A percentile compares a stretch with the other conserved stretches of the same genome.
Conservation (phyloP, 352 stramenopile genomes). For the Phytophthora sp. region DNA sequence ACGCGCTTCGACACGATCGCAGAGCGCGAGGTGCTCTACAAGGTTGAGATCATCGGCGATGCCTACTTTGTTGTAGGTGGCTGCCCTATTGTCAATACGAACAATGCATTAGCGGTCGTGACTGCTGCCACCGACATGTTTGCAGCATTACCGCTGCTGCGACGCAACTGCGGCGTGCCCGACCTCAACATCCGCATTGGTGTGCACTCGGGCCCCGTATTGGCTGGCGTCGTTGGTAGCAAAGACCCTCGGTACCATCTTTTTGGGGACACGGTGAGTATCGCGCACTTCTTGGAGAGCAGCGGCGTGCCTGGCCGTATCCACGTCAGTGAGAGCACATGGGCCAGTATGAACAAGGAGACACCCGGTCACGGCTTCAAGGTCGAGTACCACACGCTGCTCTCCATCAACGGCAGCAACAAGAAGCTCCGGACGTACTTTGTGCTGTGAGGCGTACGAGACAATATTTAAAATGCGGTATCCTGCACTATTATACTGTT, state of each 20-base stretch:
- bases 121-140: conserved; percentile 84
- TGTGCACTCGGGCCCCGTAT: conserved; percentile 79
- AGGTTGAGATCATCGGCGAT: conserved; percentile 91
- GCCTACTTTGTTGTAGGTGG: conserved; percentile 86
- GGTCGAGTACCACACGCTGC: conserved; percentile 85
- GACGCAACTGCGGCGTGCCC: conserved; percentile 73
- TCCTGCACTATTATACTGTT: conserved; percentile 14
- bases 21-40: conserved; percentile 88
- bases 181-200: conserved; percentile 90
- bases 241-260: conserved; percentile 87
- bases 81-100: conserved; percentile 64
- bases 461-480: conserved; percentile 24
- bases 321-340: conserved; percentile 86
- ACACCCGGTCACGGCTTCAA: conserved; percentile 81
- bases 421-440: conserved; percentile 87
- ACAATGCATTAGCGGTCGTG: conserved; percentile 77
- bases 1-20: conserved; percentile 87
- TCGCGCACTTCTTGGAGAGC: conserved; percentile 84
- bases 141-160: conserved; percentile 55
- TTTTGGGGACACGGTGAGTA: conserved; percentile 87
- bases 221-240: conserved; percentile 85
- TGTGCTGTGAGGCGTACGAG: conserved; percentile 45
- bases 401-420: conserved; percentile 72
- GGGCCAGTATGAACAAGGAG: conserved; percentile 83
- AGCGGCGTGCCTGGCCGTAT: conserved; percentile 76